Conservation (phyloP, 441 rosid genomes). For the Hura crepitans region DNA sequence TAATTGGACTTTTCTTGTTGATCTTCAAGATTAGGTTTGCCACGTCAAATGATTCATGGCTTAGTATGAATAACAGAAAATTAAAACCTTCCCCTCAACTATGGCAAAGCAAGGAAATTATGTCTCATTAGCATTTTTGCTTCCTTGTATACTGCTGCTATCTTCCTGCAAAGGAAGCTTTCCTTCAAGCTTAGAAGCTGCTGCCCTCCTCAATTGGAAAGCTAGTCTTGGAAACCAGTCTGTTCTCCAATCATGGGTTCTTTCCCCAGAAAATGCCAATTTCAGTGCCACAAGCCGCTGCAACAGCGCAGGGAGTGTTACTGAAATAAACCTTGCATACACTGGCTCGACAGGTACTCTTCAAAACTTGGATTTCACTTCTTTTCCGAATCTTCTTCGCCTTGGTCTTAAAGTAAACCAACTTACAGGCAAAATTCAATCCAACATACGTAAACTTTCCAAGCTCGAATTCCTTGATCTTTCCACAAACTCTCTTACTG, state of each 20-base stretch:
- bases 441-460: slow-evolving; percentile 24
- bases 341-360: slow-evolving; percentile 25
- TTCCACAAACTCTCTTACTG: slow-evolving; percentile 23
- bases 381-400: slow-evolving; percentile 22
- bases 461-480: slow-evolving; percentile 31
- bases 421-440: slow-evolving; percentile 28
- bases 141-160: slow-evolving; percentile 3
- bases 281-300: neutral
- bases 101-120: slow-evolving; percentile 14
- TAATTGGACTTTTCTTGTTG: no score
- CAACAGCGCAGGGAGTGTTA: slow-evolving; percentile 21
- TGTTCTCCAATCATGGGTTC: slow-evolving; percentile 25
- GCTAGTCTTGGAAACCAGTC: slow-evolving; percentile 17
- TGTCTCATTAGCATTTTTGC: neutral
- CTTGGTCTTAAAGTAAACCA: slow-evolving; percentile 23
- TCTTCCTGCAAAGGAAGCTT: slow-evolving; percentile 12
- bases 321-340: slow-evolving; percentile 19
- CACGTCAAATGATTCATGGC: no score
- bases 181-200: slow-evolving; percentile 15
- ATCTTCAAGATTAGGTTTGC: no score
- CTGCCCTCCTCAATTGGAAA: slow-evolving; percentile 34
- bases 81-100: no score
- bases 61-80: no score
- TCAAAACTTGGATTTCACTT: slow-evolving; percentile 24
- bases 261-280: slow-evolving; percentile 5